Evolutionary conservation across 495 filamentous ascomycete species (phyloP).

Genomic region (Penicillium robsamsonii): DNA sequence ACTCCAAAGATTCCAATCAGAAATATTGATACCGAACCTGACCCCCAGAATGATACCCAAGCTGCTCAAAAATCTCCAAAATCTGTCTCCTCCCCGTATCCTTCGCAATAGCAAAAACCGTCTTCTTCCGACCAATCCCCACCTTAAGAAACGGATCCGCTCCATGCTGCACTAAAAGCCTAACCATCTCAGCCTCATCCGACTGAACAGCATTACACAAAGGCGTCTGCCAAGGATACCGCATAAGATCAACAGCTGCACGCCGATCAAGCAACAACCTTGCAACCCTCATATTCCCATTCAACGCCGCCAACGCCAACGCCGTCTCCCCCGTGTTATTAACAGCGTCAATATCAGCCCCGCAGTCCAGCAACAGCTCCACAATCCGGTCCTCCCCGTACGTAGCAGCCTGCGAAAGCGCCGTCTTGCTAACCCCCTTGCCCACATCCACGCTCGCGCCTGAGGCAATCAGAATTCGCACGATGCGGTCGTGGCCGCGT

Average conservation of each 20-base stretch:
- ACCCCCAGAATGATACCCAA: not conserved
- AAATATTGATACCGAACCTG: slow-evolving; percentile 2
- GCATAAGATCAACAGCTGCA: slow-evolving; percentile 30
- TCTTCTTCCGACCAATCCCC: not conserved
- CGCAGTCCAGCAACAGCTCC: slow-evolving; percentile 39
- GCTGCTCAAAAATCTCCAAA: not conserved
- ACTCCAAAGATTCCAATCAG: not conserved
- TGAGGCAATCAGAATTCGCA: slow-evolving; percentile 28
- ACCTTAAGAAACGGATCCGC: slow-evolving; percentile 14
- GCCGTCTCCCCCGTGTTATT: slow-evolving; percentile 34
- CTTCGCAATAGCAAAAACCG: not conserved
- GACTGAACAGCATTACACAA: slow-evolving; percentile 21
- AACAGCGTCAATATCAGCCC: slow-evolving; percentile 40
- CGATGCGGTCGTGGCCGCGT: slow-evolving; percentile 32
- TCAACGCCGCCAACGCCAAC: slow-evolving; percentile 40
- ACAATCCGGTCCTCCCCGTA: slow-evolving; percentile 35
- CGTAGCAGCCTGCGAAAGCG: slow-evolving; percentile 31
- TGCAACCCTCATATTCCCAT: slow-evolving; percentile 37
- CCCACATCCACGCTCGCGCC: slow-evolving; percentile 23
- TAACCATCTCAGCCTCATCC: slow-evolving; percentile 6
- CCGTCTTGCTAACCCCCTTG: slow-evolving; percentile 7
- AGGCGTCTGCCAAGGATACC: slow-evolving; percentile 12
- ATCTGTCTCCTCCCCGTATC: not conserved
- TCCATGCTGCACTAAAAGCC: slow-evolving; percentile 12
- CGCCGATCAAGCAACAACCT: slow-evolving; percentile 37